Evolutionary conservation across 768 basidiomycete species (phyloP), one percentile per base, ranked within the genome.

Genomic region (Gelatoporia subvermispora): DNA sequence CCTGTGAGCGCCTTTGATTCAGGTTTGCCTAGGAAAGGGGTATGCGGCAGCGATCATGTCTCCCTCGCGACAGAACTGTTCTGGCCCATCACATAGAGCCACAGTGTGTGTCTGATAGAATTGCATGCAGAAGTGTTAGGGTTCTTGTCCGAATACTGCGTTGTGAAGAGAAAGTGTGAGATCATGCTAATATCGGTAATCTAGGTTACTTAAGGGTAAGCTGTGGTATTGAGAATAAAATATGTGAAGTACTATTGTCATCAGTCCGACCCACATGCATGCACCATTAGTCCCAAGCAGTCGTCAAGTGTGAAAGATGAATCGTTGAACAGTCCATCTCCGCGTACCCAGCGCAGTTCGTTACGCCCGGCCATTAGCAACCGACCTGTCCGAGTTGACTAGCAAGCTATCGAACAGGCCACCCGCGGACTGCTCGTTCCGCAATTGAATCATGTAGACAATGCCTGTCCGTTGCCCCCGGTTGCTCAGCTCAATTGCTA

Each of bases 361-460:
- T 13, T 31, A 31, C 13, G 28, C 28, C 13, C 28, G 28, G 28
- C 28, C 28, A 20, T 8, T 23, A 13, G 38, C 34, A 17, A 22
- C 50, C 10, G 80, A 70, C 52, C 93, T 76, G 66, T 93, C 91
- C 45, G 91, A 92, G 25, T 94, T 94, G 44, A 80, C 84, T 36
- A 99, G 71, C 57, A 99, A 75, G 63, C 82, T 83, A 60, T 89
- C 85, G 64, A 91, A 98, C 45, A 99, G 65, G 17, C 86, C 88
- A 28, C 78, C 78, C 16, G 96, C 93, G 11, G 85, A 81, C 41
- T 76, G 78, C 70, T 98, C 95, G 65, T 89, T 94, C 56, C 91
- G 83, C 40, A 94, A 68, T 68, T 98, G 94, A 47, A 98, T 84
- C 96, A 99, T 96, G 67, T 99, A 96, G 48, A 98, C 73, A 62